phyloP scores from a whole-genome alignment of 2,329 filamentous ascomycete genomes.

The Teratosphaeriaceae sp. region DNA sequence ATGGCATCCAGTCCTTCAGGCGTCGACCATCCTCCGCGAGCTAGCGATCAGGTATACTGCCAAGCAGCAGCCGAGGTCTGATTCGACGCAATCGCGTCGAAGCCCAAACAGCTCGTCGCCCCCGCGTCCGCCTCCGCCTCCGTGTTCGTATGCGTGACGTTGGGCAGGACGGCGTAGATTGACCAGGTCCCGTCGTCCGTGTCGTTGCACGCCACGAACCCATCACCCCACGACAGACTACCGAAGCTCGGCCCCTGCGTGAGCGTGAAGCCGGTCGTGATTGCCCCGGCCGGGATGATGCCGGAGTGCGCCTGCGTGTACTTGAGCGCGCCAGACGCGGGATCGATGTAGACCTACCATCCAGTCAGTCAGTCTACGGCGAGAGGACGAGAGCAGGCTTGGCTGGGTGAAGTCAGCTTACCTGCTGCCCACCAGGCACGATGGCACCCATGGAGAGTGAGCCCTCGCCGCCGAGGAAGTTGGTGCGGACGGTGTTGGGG shows the following conservation, averaged over 20 bases:
- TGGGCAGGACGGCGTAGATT: constrained; percentile 15
- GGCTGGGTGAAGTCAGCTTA: neutral
- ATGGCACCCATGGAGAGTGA: constrained; percentile 14
- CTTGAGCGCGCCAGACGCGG: constrained; percentile 19
- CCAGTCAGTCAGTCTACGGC: neutral
- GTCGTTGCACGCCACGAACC: constrained; percentile 15
- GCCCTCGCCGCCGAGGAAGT: constrained; percentile 14
- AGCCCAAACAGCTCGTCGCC: constrained; percentile 17
- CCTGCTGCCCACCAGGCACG: constrained; percentile 21
- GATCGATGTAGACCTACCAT: constrained; percentile 24
- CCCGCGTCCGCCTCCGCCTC: no score
- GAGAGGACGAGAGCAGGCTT: neutral
- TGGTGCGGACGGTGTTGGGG: constrained; percentile 20
- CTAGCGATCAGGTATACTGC: constrained; percentile 19
- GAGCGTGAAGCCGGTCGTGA: constrained; percentile 20
- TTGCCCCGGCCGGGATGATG: constrained; percentile 19
- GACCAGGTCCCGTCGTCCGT: constrained; percentile 11
- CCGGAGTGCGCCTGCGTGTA: constrained; percentile 26
- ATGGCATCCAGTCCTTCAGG: no score
- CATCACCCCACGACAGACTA: constrained; percentile 13
- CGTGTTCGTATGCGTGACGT: constrained; percentile 9
- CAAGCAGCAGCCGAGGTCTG: constrained; percentile 16
- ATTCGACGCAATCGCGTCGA: constrained; percentile 15
- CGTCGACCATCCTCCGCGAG: no score
- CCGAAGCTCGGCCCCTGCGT: constrained; percentile 12